Conservation (phyloP, 148 eudicot species). For the Cornus kousa region DNA sequence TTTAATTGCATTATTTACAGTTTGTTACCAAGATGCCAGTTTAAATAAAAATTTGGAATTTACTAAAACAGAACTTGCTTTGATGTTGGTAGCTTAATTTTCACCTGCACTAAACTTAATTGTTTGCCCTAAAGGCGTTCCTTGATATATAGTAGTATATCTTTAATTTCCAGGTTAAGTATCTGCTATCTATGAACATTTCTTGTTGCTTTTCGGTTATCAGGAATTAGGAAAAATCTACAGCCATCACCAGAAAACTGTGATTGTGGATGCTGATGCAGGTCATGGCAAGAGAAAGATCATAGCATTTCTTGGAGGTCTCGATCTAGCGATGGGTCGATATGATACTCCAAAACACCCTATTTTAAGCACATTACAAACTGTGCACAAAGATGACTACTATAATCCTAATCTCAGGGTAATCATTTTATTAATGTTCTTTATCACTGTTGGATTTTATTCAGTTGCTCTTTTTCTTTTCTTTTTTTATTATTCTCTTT, state of each 20-base stretch:
- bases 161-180: background rate
- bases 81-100: background rate
- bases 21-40: background rate
- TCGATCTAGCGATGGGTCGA: constrained; percentile 87
- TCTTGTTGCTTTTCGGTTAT: background rate
- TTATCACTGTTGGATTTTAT: background rate
- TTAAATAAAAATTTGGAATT: background rate
- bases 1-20: background rate
- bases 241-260: constrained; percentile 93
- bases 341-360: constrained; percentile 84
- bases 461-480: background rate
- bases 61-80: background rate
- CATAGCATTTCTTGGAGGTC: constrained; percentile 90
- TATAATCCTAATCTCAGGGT: constrained; percentile 49
- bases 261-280: constrained; percentile 88
- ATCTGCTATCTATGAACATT: background rate
- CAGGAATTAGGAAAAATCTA: constrained; percentile 87
- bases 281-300: constrained; percentile 66
- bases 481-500: no score
- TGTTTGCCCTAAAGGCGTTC: background rate
- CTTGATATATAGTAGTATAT: no score
- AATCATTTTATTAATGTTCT: constrained; percentile 7
- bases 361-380: constrained; percentile 61
- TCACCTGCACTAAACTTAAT: no score
- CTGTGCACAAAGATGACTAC: constrained; percentile 77